phyloP scores from a whole-genome alignment of 768 basidiomycete species.

The Boletus sensibilis region DNA sequence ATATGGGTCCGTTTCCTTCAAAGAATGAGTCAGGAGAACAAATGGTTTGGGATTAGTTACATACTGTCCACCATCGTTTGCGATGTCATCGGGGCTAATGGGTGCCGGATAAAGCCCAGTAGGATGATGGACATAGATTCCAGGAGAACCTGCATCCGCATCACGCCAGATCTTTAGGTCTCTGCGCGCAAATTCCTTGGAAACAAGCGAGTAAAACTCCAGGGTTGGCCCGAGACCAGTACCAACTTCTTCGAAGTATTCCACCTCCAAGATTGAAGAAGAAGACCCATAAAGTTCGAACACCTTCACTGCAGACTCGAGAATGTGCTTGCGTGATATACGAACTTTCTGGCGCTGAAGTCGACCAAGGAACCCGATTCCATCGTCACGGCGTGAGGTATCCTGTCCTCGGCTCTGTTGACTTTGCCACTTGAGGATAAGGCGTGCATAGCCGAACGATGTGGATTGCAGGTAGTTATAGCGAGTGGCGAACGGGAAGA shows the following conservation, averaged over 20 bases:
- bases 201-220: constrained; percentile 98
- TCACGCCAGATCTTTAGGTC: constrained; percentile 92
- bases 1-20: constrained; percentile 80
- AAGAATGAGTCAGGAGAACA: constrained; percentile 1
- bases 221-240: constrained; percentile 96
- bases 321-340: constrained; percentile 89
- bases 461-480: constrained; percentile 97
- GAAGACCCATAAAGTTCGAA: constrained; percentile 96
- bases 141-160: constrained; percentile 59
- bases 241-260: constrained; percentile 98
- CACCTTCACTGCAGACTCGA: constrained; percentile 95
- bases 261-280: constrained; percentile 91
- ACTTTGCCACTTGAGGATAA: constrained; percentile 93
- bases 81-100: constrained; percentile 63
- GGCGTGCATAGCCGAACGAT: constrained; percentile 94
- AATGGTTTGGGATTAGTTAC: constrained; percentile 26
- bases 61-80: constrained; percentile 73
- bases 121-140: constrained; percentile 80
- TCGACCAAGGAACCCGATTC: constrained; percentile 88
- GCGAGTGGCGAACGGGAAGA: constrained; percentile 97
- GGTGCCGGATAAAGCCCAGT: constrained; percentile 88
- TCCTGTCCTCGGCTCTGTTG: constrained; percentile 80
- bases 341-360: constrained; percentile 95
- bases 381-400: constrained; percentile 80
- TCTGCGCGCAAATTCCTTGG: constrained; percentile 88